Conservation (phyloP, 176 grass and related monocot genomes). For the Rhynchospora pubera region DNA sequence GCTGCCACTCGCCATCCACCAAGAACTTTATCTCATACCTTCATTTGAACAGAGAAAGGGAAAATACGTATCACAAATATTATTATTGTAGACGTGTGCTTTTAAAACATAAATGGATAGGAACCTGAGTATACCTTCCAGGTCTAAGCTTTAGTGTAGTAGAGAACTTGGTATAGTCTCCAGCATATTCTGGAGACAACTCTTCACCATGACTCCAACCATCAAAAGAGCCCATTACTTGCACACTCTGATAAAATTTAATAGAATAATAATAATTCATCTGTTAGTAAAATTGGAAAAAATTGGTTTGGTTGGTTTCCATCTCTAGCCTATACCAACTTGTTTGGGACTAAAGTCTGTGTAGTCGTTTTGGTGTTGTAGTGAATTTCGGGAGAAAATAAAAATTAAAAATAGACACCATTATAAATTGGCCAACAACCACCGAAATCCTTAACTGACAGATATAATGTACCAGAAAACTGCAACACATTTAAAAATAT, state of each 20-base stretch:
- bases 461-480: too few relatives aligned
- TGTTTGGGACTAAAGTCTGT: too few relatives aligned
- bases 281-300: neutral
- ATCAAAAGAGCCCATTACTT: conserved; percentile 94
- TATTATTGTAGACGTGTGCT: neutral
- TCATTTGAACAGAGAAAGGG: conserved; percentile 7
- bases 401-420: too few relatives aligned
- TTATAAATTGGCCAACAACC: too few relatives aligned
- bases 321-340: too few relatives aligned
- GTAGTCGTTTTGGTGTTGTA: too few relatives aligned
- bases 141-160: conserved; percentile 70
- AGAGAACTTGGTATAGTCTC: conserved; percentile 67
- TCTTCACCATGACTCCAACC: conserved; percentile 79
- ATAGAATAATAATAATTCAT: neutral
- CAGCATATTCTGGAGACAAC: conserved; percentile 70
- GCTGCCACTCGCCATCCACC: conserved; percentile 79
- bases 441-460: neutral
- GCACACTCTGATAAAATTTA: conserved; percentile 42
- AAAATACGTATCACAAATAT: neutral
- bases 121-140: conserved; percentile 53
- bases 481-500: too few relatives aligned
- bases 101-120: neutral
- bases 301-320: too few relatives aligned
- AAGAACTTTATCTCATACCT: conserved; percentile 98
- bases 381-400: neutral